phyloP scores from a whole-genome alignment of 345 rosid species.

The Carallia pectinifolia region DNA sequence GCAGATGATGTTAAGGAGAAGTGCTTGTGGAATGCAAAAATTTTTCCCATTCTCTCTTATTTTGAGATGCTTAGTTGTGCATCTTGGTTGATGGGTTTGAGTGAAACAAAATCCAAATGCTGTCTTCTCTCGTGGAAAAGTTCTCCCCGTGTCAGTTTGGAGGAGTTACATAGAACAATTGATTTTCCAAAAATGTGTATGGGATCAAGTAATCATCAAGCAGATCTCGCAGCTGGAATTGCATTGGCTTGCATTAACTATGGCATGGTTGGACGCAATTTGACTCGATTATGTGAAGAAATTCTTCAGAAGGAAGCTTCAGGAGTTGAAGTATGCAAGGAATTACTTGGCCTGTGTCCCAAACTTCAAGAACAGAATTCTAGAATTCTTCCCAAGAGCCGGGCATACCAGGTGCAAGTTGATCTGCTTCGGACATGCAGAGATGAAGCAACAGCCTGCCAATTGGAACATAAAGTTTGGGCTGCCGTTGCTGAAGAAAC shows the following conservation, averaged over 20 bases:
- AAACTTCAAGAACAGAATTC: conserved; percentile 74
- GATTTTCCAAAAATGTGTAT: conserved; percentile 80
- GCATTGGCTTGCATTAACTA: conserved; percentile 84
- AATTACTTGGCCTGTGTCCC: conserved; percentile 64
- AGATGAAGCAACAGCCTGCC: conserved; percentile 53
- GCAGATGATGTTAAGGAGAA: conserved; percentile 48
- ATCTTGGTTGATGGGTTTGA: conserved; percentile 91
- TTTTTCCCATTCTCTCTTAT: conserved; percentile 73
- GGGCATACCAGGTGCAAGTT: conserved; percentile 87
- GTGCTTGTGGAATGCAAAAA: conserved; percentile 93
- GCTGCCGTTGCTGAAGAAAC: conserved; percentile 96
- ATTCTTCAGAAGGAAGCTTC: conserved; percentile 64
- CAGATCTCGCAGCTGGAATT: conserved; percentile 93
- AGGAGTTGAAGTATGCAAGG: conserved; percentile 68
- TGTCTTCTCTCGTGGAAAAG: conserved; percentile 66
- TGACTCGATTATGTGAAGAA: conserved; percentile 80
- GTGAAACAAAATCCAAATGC: conserved; percentile 37
- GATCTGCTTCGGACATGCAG: conserved; percentile 86
- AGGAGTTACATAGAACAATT: conserved; percentile 90
- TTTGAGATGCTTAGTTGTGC: conserved; percentile 74
- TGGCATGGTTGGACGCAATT: conserved; percentile 85
- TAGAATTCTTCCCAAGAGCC: conserved; percentile 79
- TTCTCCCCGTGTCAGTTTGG: conserved; percentile 83
- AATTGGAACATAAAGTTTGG: conserved; percentile 76
- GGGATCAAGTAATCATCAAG: conserved; percentile 85